Conservation (phyloP, 164 flowering plant genomes). For the Vitis labrusca region DNA sequence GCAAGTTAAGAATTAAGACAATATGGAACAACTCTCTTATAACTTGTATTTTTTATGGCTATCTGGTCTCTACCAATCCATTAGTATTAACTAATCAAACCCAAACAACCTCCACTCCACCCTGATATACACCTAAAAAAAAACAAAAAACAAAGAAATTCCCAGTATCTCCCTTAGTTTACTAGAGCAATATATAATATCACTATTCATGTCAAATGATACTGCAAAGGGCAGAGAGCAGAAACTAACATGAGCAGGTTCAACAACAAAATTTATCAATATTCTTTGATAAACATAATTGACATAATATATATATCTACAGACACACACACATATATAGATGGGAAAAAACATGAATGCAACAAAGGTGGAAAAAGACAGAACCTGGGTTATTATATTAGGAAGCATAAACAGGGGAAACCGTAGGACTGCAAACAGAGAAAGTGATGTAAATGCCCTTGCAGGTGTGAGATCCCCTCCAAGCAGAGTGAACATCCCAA, state of each 20-base stretch:
- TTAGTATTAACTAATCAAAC: no score
- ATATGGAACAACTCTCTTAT: neutral
- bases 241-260: neutral
- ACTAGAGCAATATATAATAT: no score
- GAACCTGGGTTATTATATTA: constrained; percentile 92
- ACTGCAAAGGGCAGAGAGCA: neutral
- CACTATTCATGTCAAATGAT: no score
- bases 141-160: no score
- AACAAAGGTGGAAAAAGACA: constrained; percentile 7
- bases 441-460: constrained; percentile 93
- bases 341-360: neutral
- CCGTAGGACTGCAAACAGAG: constrained; percentile 89
- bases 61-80: neutral
- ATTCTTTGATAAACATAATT: neutral
- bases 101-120: no score
- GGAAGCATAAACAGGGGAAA: constrained; percentile 97
- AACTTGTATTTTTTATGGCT: neutral
- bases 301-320: neutral
- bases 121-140: no score
- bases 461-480: constrained; percentile 98
- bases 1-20: neutral
- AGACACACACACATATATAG: neutral
- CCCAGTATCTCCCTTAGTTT: no score
- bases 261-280: neutral
- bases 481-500: constrained; percentile 91